phyloP scores from a whole-genome alignment of 2,329 filamentous ascomycete species.

The Knoxdaviesia proteae region DNA sequence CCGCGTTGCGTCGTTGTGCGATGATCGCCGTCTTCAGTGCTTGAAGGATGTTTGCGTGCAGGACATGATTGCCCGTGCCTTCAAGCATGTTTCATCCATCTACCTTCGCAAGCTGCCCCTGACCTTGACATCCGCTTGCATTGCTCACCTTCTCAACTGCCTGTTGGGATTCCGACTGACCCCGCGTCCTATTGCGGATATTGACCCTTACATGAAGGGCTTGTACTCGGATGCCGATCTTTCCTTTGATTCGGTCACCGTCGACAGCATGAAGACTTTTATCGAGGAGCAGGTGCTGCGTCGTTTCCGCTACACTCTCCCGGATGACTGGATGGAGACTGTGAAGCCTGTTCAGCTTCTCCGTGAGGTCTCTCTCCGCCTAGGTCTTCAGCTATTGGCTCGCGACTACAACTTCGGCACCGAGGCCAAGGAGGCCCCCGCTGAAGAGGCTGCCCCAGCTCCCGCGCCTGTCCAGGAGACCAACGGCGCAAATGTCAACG shows the following conservation, averaged over 20 bases:
- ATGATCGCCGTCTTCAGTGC: slow-evolving; percentile 52
- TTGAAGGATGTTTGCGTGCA: slow-evolving; percentile 60
- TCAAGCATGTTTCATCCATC: slow-evolving; percentile 75
- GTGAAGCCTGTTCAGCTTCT: slow-evolving; percentile 66
- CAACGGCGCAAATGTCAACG: slow-evolving; percentile 13
- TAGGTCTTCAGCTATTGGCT: slow-evolving; percentile 71
- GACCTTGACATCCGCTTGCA: slow-evolving; percentile 57
- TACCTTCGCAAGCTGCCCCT: slow-evolving; percentile 64
- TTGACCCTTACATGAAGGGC: slow-evolving; percentile 51
- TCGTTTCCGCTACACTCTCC: slow-evolving; percentile 59
- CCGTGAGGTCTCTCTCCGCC: slow-evolving; percentile 71
- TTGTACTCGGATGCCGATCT: slow-evolving; percentile 71
- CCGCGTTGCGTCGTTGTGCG: slow-evolving; percentile 50
- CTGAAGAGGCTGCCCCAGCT: slow-evolving; percentile 12
- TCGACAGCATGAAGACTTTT: slow-evolving; percentile 45
- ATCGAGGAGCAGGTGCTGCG: slow-evolving; percentile 51
- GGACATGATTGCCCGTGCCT: slow-evolving; percentile 86
- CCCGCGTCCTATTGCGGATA: slow-evolving; percentile 53
- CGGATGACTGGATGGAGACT: slow-evolving; percentile 42
- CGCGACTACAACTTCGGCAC: slow-evolving; percentile 27
- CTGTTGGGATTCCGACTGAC: slow-evolving; percentile 63
- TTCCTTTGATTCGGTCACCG: slow-evolving; percentile 59
- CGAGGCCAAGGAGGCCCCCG: slow-evolving; percentile 7
- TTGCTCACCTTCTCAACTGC: slow-evolving; percentile 84
- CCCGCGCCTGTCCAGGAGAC: slow-evolving; percentile 11